Conservation (phyloP, 768 basidiomycete species). For the Tylopilus rubrobrunneus region DNA sequence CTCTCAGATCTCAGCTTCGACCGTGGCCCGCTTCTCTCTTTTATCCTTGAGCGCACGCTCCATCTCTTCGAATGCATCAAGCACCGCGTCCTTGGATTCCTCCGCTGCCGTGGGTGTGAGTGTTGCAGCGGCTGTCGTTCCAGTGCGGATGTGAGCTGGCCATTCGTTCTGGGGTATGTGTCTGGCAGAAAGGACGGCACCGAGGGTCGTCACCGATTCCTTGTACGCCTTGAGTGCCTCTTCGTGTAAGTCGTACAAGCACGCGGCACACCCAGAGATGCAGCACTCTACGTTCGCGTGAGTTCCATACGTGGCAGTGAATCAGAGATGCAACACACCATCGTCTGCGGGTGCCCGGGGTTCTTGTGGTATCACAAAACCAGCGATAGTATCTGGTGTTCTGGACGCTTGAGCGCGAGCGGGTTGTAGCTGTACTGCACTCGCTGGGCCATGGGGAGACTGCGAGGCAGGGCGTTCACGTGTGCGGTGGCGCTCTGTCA, state of each 20-base stretch:
- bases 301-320: no score
- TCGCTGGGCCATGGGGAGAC: no score
- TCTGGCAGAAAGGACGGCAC: slow-evolving; percentile 43
- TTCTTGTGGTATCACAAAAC: no score
- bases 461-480: no score
- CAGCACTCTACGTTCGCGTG: slow-evolving; percentile 64
- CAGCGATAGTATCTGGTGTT: no score
- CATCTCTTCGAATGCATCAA: slow-evolving; percentile 71
- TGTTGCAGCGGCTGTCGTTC: not conserved
- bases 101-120: not conserved
- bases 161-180: slow-evolving; percentile 48
- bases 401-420: no score
- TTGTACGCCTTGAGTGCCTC: slow-evolving; percentile 58
- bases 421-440: no score
- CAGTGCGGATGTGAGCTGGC: no score
- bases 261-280: slow-evolving; percentile 88
- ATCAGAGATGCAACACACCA: no score
- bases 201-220: slow-evolving; percentile 45
- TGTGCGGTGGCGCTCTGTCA: no score
- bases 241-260: slow-evolving; percentile 91
- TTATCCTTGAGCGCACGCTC: slow-evolving; percentile 55
- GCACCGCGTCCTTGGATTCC: slow-evolving; percentile 32
- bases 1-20: slow-evolving; percentile 35
- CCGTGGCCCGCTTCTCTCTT: slow-evolving; percentile 27
- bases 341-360: no score